Percentiles rank a stretch among this genome's conserved stretches.
Conservation (phyloP, 768 basidiomycete genomes). For the Clathrus columnatus region DNA sequence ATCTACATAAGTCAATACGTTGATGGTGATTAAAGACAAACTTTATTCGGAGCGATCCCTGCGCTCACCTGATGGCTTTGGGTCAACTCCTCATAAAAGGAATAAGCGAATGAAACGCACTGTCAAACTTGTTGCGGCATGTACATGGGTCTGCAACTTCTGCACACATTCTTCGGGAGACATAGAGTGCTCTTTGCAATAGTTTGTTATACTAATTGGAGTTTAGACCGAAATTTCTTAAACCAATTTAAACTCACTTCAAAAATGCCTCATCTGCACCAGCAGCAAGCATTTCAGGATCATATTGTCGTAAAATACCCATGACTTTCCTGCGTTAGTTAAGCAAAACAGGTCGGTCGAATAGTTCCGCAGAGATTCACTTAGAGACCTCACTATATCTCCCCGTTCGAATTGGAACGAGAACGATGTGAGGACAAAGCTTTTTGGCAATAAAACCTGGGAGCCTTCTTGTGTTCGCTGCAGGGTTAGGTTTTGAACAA, state of each 20-base stretch:
- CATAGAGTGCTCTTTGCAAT: constrained; percentile 61
- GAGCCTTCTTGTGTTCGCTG: too few relatives aligned
- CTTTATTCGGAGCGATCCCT: constrained; percentile 93
- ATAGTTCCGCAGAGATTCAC: constrained; percentile 23
- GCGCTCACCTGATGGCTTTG: constrained; percentile 43
- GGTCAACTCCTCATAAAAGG: background rate
- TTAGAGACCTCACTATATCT: constrained; percentile 64
- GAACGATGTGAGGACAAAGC: constrained; percentile 81
- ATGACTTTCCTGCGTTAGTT: constrained; percentile 48
- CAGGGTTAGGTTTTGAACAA: background rate
- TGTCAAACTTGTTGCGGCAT: constrained; percentile 74
- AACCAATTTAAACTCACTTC: constrained; percentile 47
- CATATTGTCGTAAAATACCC: constrained; percentile 56
- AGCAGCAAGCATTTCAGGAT: constrained; percentile 64
- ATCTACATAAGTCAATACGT: constrained; percentile 13
- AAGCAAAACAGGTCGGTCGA: constrained; percentile 10
- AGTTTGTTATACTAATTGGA: constrained; percentile 62
- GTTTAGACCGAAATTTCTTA: background rate
- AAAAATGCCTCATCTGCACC: constrained; percentile 89
- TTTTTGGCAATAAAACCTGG: constrained; percentile 87
- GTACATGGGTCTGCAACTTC: constrained; percentile 65
- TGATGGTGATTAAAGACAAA: constrained; percentile 23
- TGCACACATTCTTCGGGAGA: constrained; percentile 66
- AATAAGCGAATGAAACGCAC: constrained; percentile 33
- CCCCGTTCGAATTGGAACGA: constrained; percentile 37